Base-by-base conservation (phyloP, 163 green algal genomes). In the Chlamydomonas reinhardtii region DNA sequence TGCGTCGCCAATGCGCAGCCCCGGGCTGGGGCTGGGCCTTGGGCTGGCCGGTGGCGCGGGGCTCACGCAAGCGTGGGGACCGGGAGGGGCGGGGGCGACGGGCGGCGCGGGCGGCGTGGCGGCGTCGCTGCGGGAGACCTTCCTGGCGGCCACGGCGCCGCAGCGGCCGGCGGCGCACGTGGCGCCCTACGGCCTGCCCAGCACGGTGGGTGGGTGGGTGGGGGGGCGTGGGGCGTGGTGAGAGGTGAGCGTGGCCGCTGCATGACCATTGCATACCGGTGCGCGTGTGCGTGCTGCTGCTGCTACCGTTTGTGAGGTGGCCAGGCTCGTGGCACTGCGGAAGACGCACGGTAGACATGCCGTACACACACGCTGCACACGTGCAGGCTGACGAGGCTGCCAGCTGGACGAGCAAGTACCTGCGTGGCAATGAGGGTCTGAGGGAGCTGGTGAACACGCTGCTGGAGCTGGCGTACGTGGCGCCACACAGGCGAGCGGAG, bases 381-480 rank as follows among this genome's bases (percentile, higher is more conserved):
- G 6, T n/a, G 62, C 43, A 74, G 87, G 75, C 83, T 82, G 89
- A 80, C 17, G 80, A 79, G 22, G 70, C 80, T 0, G 25, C 25
- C 69, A 66, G 56, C 70, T 94, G 91, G 91, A 94, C 91, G 3
- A 77, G 56, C 82, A 91, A 94, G 84, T 93, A 94, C 89, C 76
- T 94, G 14, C 54, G 72, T 25, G 92, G 72, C 65, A 93, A 94
- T 48, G 62, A 88, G 11, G 74, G 66, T 69, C 88, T 94, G 69
- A 76, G 90, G 52, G 76, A 92, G 64, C 83, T 94, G 62, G 88
- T 91, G 15, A 89, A 89, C 73, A 93, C 90, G 34, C 73, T 94
- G 73, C 73, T 94, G 68, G 91, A 94, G 88, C 89, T 94, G 66
- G 86, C 90, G 9, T 93, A 85, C 84, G 48, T 93, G 84, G 87